phyloP scores from a whole-genome alignment of 2,329 filamentous ascomycete species.

The Clarireedia homoeocarpa region DNA sequence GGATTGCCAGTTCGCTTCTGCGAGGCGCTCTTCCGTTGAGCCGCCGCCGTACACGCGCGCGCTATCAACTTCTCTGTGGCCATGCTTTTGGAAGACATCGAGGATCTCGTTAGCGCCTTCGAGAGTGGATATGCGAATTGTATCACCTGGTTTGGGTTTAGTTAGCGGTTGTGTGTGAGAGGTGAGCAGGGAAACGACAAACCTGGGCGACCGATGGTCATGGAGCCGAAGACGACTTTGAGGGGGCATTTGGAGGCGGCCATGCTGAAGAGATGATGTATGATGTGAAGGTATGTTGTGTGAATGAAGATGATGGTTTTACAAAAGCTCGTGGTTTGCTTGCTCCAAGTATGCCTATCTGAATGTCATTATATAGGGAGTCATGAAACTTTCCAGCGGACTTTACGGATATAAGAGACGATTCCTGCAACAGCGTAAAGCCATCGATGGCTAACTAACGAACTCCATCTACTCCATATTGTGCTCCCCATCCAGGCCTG shows the following conservation, averaged over 20 bases:
- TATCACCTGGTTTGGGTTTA: neutral
- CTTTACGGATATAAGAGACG: neutral
- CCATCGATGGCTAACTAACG: neutral
- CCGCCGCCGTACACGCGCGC: conserved; percentile 58
- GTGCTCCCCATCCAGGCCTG: too few species aligned
- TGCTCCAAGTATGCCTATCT: neutral
- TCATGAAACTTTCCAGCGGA: neutral
- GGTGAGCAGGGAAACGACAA: neutral
- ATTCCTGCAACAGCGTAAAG: neutral
- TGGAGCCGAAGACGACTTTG: conserved; percentile 17
- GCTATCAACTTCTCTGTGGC: conserved; percentile 64
- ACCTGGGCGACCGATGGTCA: conserved; percentile 16
- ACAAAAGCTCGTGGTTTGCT: too few species aligned
- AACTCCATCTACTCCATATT: neutral
- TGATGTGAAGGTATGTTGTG: too few species aligned
- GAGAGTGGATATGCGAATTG: neutral
- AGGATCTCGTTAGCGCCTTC: conserved; percentile 34
- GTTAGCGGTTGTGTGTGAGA: neutral
- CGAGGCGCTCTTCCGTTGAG: conserved; percentile 55
- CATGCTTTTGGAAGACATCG: conserved; percentile 56
- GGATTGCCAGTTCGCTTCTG: conserved; percentile 50
- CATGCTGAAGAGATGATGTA: neutral
- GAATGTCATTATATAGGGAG: too few species aligned
- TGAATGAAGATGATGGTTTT: too few species aligned
- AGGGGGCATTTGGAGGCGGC: neutral